Base-by-base conservation (phyloP, 495 filamentous ascomycete species). In the Lasiosphaeria miniovina region DNA sequence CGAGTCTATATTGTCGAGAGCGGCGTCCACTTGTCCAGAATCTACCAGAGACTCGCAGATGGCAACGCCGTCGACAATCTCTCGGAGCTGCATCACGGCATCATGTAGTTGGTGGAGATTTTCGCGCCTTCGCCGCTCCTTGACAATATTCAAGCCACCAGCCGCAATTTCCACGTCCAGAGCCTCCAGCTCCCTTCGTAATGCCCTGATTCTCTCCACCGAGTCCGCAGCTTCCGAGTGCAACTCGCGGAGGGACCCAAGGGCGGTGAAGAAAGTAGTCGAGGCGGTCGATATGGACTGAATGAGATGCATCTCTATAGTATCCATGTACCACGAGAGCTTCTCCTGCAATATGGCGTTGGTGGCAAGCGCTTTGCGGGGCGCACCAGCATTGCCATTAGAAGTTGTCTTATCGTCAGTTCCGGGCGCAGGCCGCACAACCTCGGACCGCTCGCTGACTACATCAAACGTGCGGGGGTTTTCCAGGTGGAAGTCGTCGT, bases 271-370 rank as follows among this genome's bases (percentile, higher is more conserved):
- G 77, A 99, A 99, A 0, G 93, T 96, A 7, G 90, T 90, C 1
- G 93, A 96, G 1, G 95, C 94, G 0, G 88, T 92, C 3, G 93
- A 96, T 24, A 99, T 98, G 0, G 92, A 96, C 3, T 90, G 92
- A 58, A 99, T 98, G 8, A 99, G 81, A 69, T 99, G 94, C 53
- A 98, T 90, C 68, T 99, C 94, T 17, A 99, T 90, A 0, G 95
- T 99, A 70, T 99, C 94, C 94, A 99, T 97, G 66, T 99, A 99
- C 94, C 94, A 99, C 2, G 93, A 97, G 4, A 99, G 80, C 69
- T 99, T 99, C 68, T 99, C 94, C 69, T 99, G 94, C n/a, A 99
- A 75, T 49, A 99, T 98, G 1, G 94, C 94, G 75, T 99, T 99
- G 0, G 92, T 96, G 38, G 95, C 93, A 4, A 98, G 79, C 14